A percentile compares a stretch with the other conserved stretches of the same genome.
These are phyloP conservation scores for Verbena officinalis DNA, from an alignment of 257 asterid genomes.

Conservation along the genomic window DNA sequence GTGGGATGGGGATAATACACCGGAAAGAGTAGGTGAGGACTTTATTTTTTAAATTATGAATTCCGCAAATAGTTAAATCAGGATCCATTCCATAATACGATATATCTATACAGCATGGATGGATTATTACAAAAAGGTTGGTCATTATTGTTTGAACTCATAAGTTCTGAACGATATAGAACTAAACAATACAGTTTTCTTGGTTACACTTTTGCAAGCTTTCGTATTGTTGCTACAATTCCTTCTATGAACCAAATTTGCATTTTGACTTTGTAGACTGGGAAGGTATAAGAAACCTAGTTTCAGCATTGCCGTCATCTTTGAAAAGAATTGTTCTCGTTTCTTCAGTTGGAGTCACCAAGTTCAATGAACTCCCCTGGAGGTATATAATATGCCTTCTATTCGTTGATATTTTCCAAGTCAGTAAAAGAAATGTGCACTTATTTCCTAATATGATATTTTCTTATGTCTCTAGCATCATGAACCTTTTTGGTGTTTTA, in stretches of 20 bases:
- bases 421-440: background rate
- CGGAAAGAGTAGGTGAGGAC: constrained; percentile 90
- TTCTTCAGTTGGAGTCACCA: constrained; percentile 94
- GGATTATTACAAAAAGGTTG: constrained; percentile 3
- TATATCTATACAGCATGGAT: background rate
- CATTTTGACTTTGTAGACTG: constrained; percentile 57
- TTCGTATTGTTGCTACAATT: background rate
- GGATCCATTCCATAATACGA: background rate
- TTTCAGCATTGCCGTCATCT: constrained; percentile 66
- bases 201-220: background rate
- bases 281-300: constrained; percentile 96
- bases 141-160: constrained; percentile 3
- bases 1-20: constrained; percentile 98
- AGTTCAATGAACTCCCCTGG: constrained; percentile 88
- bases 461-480: constrained; percentile 50
- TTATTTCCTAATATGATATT: constrained; percentile 17
- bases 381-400: constrained; percentile 58
- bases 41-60: constrained; percentile 14
- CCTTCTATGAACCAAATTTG: constrained; percentile 16
- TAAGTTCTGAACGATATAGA: too few relatives aligned
- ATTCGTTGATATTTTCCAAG: constrained; percentile 1
- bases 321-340: constrained; percentile 83
- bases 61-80: background rate
- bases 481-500: constrained; percentile 95
- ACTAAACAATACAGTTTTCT: too few relatives aligned